These are phyloP conservation scores for Cyberlindnera mississippiensis DNA, from an alignment of 805 yeast genomes.

Conservation along the genomic window DNA sequence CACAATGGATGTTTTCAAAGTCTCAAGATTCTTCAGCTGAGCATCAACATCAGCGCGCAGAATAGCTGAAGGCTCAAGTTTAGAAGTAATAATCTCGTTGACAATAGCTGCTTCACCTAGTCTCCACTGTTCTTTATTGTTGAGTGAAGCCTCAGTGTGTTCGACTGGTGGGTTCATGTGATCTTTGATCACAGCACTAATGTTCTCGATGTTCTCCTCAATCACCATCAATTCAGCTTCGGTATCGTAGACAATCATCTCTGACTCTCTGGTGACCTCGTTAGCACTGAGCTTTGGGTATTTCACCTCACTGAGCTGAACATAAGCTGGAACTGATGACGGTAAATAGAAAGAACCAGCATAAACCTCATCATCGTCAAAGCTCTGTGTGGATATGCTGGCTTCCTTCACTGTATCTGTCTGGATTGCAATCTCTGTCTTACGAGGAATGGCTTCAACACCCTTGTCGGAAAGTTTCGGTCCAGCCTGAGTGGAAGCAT, in stretches of 20 bases:
- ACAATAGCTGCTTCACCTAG: slow-evolving; percentile 28
- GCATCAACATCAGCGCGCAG: neutral
- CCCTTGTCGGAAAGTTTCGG: neutral
- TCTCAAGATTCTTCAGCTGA: slow-evolving; percentile 2
- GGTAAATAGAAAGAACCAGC: slow-evolving; percentile 25
- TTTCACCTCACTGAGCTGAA: slow-evolving; percentile 18
- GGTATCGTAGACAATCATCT: slow-evolving; percentile 24
- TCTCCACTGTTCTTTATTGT: slow-evolving; percentile 36
- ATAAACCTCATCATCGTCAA: slow-evolving; percentile 33
- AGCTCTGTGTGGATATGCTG: slow-evolving; percentile 18
- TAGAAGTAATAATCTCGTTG: slow-evolving; percentile 4
- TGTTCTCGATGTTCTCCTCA: slow-evolving; percentile 27
- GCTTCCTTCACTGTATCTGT: slow-evolving; percentile 13
- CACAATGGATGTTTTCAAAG: neutral
- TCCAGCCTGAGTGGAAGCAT: slow-evolving; percentile 1
- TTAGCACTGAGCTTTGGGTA: slow-evolving; percentile 23
- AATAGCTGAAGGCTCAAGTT: neutral
- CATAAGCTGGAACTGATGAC: slow-evolving; percentile 14
- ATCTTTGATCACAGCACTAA: slow-evolving; percentile 31
- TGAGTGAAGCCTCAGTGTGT: slow-evolving; percentile 29
- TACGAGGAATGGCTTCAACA: slow-evolving; percentile 3
- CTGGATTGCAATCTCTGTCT: slow-evolving; percentile 9
- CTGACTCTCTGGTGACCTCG: slow-evolving; percentile 17
- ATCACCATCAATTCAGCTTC: slow-evolving; percentile 33
- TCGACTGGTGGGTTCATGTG: slow-evolving; percentile 27